Base-by-base conservation (phyloP, 495 filamentous ascomycete genomes). In the Xylona heveae region DNA sequence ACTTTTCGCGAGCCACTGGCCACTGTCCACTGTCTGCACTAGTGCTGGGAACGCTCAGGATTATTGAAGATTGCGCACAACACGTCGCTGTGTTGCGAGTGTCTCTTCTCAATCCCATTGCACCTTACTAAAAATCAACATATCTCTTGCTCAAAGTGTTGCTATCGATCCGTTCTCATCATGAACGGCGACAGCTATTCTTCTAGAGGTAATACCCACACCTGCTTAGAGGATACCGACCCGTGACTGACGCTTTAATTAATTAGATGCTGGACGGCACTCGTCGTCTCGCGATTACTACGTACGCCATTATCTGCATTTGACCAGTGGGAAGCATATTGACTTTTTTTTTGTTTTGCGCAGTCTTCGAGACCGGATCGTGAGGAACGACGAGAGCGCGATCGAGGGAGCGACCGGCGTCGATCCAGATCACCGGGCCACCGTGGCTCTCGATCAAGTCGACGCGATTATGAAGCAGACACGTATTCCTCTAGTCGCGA, bases 151-250 rank as follows among this genome's bases (percentile, higher is more conserved):
- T n/a, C n/a, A n/a, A n/a, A n/a, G n/a, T n/a, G n/a, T n/a, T n/a
- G n/a, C n/a, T n/a, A n/a, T n/a, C n/a, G n/a, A n/a, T n/a, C n/a
- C n/a, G n/a, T 36, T 28, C 45, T 48, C 55, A 73, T 36, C 38
- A 91, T 91, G 81, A 88, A 85, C 74, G 77, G 77, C 47, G 79
- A 88, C 49, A 72, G 59, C 44, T 85, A 85, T 53, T 72, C 77
- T 38, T 68, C 76, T 50, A 71, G 78, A 71, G 77, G 75, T 74
- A n/a, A 58, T 53, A 59, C 44, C 38, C 32, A 34, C 30, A 28
- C 10, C 15, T 17, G 14, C 34, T 16, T 17, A 16, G 21, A 14
- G 29, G 23, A 39, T 31, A 35, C 19, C 37, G 19, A 33, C 31
- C 33, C 24, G 17, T 33, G 44, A 38, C 44, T 44, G 45, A 47